phyloP scores from a whole-genome alignment of 1,284 basidiomycete species.

The Laetiporus sulphureus region DNA sequence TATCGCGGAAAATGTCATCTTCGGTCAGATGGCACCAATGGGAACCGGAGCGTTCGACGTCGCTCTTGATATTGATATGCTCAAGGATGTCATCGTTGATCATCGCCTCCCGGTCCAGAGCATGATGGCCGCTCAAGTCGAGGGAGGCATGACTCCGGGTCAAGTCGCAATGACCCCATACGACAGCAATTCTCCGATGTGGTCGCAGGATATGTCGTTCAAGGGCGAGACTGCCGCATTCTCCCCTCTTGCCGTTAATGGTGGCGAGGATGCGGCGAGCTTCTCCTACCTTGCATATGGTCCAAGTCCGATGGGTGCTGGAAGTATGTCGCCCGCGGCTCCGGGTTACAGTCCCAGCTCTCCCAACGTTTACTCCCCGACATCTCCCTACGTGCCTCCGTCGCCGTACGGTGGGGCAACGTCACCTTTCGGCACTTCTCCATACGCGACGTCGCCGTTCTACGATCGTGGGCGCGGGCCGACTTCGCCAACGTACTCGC shows the following conservation, averaged over 20 bases:
- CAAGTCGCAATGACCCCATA: slow-evolving; percentile 92
- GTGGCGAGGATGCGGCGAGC: slow-evolving; percentile 73
- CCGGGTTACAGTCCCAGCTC: slow-evolving; percentile 79
- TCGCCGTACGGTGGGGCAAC: slow-evolving; percentile 76
- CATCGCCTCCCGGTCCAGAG: slow-evolving; percentile 87
- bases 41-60: slow-evolving; percentile 95
- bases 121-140: slow-evolving; percentile 73
- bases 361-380: slow-evolving; percentile 81
- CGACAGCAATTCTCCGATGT: slow-evolving; percentile 82
- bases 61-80: slow-evolving; percentile 94
- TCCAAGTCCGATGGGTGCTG: slow-evolving; percentile 75
- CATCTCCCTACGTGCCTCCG: slow-evolving; percentile 82
- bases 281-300: slow-evolving; percentile 74
- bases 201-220: slow-evolving; percentile 62
- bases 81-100: slow-evolving; percentile 98
- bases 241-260: slow-evolving; percentile 89
- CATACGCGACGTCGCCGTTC: slow-evolving; percentile 76
- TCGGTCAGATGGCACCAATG: slow-evolving; percentile 99
- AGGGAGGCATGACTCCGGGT: slow-evolving; percentile 90
- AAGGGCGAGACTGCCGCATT: slow-evolving; percentile 86
- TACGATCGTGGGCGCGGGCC: slow-evolving; percentile 62
- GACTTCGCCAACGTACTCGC: slow-evolving; percentile 83
- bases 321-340: slow-evolving; percentile 74
- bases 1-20: slow-evolving; percentile 97
- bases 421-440: slow-evolving; percentile 77